phyloP scores from a whole-genome alignment of 192 early-diverging fungal species.

The Coemansia sp. region DNA sequence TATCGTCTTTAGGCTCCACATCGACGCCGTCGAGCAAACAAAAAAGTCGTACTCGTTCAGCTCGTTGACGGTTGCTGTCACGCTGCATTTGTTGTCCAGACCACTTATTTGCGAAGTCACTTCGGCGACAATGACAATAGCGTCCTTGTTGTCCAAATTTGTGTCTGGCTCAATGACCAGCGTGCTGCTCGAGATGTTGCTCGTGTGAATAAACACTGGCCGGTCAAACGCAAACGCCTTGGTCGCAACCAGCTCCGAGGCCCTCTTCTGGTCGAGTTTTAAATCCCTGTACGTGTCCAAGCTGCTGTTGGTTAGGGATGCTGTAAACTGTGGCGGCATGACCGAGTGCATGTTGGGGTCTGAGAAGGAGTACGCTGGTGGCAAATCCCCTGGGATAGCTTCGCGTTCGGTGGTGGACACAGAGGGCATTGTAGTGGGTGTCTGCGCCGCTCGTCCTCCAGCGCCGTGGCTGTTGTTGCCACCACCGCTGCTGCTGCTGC shows the following conservation, averaged over 20 bases:
- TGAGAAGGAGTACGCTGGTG: conserved; percentile 35
- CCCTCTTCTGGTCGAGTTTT: conserved; percentile 15
- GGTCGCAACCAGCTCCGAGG: conserved; percentile 30
- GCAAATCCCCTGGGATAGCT: conserved; percentile 11
- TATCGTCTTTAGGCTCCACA: conserved; percentile 24
- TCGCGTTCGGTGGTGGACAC: not conserved
- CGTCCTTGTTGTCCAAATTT: conserved; percentile 16
- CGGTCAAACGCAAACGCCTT: conserved; percentile 34
- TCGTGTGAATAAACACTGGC: conserved; percentile 28
- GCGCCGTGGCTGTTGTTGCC: conserved; percentile 2
- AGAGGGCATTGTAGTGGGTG: not conserved
- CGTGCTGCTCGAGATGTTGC: conserved; percentile 12
- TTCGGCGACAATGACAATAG: conserved; percentile 22
- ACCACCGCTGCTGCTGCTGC: not conserved
- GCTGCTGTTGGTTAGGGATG: not conserved
- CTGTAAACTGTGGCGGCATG: conserved; percentile 6
- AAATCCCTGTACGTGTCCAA: conserved; percentile 1
- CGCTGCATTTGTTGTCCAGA: conserved; percentile 16
- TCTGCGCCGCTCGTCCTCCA: not conserved
- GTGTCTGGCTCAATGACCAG: conserved; percentile 32
- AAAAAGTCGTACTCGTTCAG: conserved; percentile 39
- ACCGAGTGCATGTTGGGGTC: conserved; percentile 19
- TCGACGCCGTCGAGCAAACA: conserved; percentile 24
- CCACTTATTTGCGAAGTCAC: conserved; percentile 12
- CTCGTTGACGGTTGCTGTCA: conserved; percentile 14